These are phyloP conservation scores for Phellopilus nigrolimitatus DNA, from an alignment of 1,284 basidiomycete species.

Conservation along the genomic window DNA sequence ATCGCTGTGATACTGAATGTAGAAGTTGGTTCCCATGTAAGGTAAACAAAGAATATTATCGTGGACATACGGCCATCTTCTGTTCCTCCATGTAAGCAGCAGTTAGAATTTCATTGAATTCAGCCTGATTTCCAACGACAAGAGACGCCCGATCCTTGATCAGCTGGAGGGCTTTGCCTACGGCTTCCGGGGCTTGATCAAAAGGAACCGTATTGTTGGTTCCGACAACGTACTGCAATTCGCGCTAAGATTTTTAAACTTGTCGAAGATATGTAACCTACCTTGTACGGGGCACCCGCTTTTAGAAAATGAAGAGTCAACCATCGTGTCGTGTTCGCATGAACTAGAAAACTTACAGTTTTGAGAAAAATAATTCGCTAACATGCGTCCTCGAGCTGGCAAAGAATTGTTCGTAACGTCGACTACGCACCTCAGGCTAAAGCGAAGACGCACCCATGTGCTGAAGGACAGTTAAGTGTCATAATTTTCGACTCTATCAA, in stretches of 20 bases:
- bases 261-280: neutral
- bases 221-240: slow-evolving; percentile 63
- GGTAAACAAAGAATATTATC: neutral
- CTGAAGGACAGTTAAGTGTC: slow-evolving; percentile 33
- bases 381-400: slow-evolving; percentile 57
- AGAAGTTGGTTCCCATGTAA: slow-evolving; percentile 10
- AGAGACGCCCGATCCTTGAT: slow-evolving; percentile 48
- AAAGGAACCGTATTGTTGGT: slow-evolving; percentile 66
- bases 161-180: slow-evolving; percentile 49
- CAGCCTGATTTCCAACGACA: slow-evolving; percentile 32
- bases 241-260: neutral
- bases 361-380: slow-evolving; percentile 80
- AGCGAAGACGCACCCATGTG: slow-evolving; percentile 49
- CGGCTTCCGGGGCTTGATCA: slow-evolving; percentile 48
- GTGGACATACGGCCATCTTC: slow-evolving; percentile 67
- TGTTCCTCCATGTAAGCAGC: slow-evolving; percentile 79
- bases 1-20: slow-evolving; percentile 67
- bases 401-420: slow-evolving; percentile 27
- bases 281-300: slow-evolving; percentile 22
- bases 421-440: neutral
- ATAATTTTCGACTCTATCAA: slow-evolving; percentile 17
- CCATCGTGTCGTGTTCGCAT: neutral
- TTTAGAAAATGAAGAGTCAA: slow-evolving; percentile 26
- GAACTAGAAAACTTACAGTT: slow-evolving; percentile 50
- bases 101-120: slow-evolving; percentile 74